Evolutionary conservation across 169 alveolate species (phyloP), one percentile per base, ranked within the genome.

Genomic region (Plasmodium ovale): DNA sequence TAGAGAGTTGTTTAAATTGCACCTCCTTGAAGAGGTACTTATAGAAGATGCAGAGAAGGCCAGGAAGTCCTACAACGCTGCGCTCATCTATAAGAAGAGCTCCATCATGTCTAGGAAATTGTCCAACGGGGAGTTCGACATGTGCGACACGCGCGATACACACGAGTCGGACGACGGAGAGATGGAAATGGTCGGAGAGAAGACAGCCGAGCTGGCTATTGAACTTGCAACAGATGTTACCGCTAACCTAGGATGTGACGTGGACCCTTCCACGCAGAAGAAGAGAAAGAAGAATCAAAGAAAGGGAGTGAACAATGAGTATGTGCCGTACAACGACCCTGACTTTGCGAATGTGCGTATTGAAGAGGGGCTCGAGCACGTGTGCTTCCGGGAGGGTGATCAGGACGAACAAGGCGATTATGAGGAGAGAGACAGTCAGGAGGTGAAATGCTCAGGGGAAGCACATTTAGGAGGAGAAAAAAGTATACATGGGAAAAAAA

Each of bases 11-110:
- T 95, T 95, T 67, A 88, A 91, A 42, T 74, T 94, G 62, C 94
- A 95, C 59, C 85, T 93, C 27, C 72, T 92, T 19, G 96, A 95
- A 65, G 96, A 94, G 19, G 94, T 93, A 25, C 69, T 93, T 51
- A 92, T 93, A 9, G 94, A 94, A 64, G 96, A 93, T 35, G 96
- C 94, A 10, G 95, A 92, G 29, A 84, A 87, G 16, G 95, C 91
- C 16, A 59, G 91, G 14, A 92, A 88, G 69, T 21, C 88, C 12
- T 79, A 79, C 33, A 79, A 79, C 33, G 44, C 51, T 56, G 79
- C 89, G 23, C 12, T 79, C 12, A 69, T 79, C 23, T 65, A 79
- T 79, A 79, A 79, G 16, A 79, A 79, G 21, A 79, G 89, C 37
- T 79, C 89, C 10, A 87, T 87, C 29, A 23, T 69, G 2, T 69